phyloP scores from a whole-genome alignment of 2,329 filamentous ascomycete species.

The Gremmenia infestans region DNA sequence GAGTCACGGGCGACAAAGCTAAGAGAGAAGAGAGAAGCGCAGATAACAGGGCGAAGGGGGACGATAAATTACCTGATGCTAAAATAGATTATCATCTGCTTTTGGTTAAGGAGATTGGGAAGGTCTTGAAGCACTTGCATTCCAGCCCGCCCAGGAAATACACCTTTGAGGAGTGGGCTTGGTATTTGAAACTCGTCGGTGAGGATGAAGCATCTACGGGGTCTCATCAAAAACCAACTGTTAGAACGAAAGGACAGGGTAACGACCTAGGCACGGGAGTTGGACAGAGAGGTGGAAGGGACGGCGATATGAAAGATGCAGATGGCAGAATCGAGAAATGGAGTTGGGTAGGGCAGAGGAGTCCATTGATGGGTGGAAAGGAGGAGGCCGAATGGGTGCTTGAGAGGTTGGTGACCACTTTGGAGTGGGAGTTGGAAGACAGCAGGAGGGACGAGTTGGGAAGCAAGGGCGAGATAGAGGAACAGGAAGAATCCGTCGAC shows the following conservation, averaged over 20 bases:
- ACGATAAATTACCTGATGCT: slow-evolving; percentile 29
- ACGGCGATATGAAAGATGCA: slow-evolving; percentile 16
- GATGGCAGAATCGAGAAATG: slow-evolving; percentile 42
- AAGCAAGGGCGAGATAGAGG: neutral
- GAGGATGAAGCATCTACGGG: slow-evolving; percentile 51
- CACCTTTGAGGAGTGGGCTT: slow-evolving; percentile 79
- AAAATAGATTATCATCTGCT: slow-evolving; percentile 51
- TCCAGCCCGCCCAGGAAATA: slow-evolving; percentile 58
- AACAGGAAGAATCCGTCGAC: neutral
- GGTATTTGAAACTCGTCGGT: slow-evolving; percentile 74
- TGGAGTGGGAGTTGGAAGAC: slow-evolving; percentile 38
- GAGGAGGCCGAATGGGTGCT: slow-evolving; percentile 71
- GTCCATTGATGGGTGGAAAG: slow-evolving; percentile 63
- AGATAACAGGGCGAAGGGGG: slow-evolving; percentile 9
- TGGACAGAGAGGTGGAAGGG: neutral
- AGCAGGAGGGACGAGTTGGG: slow-evolving; percentile 22
- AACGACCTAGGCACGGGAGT: slow-evolving; percentile 12
- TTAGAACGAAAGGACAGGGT: slow-evolving; percentile 9
- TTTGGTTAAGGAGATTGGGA: slow-evolving; percentile 67
- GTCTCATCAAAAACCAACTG: slow-evolving; percentile 40
- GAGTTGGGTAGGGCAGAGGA: slow-evolving; percentile 69
- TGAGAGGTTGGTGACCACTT: slow-evolving; percentile 53
- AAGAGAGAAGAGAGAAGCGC: slow-evolving; percentile 11
- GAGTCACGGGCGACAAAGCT: slow-evolving; percentile 6
- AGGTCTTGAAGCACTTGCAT: slow-evolving; percentile 59